A percentile compares a stretch with the other conserved stretches of the same genome.
phyloP scores from a whole-genome alignment of 495 filamentous ascomycete genomes.

The Penicillium paradoxum region DNA sequence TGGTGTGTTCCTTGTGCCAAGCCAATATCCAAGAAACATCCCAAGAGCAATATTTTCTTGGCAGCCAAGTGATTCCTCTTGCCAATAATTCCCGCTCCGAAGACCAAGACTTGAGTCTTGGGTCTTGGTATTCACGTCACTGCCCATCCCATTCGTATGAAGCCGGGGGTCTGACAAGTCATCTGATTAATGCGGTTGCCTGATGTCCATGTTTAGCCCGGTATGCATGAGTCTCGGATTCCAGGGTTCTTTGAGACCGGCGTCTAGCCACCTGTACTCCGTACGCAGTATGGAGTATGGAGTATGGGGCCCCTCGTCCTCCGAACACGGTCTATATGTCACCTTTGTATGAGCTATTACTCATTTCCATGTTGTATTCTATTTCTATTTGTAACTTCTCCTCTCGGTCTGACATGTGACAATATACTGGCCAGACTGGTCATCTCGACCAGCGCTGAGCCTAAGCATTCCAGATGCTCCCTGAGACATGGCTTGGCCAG shows the following conservation, averaged over 20 bases:
- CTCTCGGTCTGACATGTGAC: neutral
- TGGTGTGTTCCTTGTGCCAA: constrained; percentile 13
- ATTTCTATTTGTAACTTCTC: neutral
- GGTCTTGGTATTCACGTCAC: constrained; percentile 12
- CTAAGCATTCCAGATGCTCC: constrained; percentile 2
- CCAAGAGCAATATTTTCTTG: constrained; percentile 21
- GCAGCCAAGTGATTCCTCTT: constrained; percentile 32
- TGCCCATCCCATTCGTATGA: neutral
- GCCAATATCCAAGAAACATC: constrained; percentile 7
- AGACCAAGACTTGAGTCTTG: constrained; percentile 16
- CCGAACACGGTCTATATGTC: neutral
- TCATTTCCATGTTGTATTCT: neutral
- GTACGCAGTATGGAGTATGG: too few relatives aligned
- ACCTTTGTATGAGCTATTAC: neutral
- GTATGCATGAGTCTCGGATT: constrained; percentile 4
- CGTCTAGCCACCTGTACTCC: neutral
- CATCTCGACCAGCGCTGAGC: neutral
- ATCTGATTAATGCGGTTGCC: constrained; percentile 8
- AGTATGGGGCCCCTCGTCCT: too few relatives aligned
- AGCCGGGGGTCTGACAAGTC: neutral
- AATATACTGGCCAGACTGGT: neutral
- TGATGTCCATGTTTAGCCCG: neutral
- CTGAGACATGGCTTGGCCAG: neutral
- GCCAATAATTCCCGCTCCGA: constrained; percentile 30
- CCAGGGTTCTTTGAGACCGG: neutral